A percentile compares a stretch with the other conserved stretches of the same genome.
Conservation (phyloP, 306 rosid genomes). For the Citrullus mucosospermus region DNA sequence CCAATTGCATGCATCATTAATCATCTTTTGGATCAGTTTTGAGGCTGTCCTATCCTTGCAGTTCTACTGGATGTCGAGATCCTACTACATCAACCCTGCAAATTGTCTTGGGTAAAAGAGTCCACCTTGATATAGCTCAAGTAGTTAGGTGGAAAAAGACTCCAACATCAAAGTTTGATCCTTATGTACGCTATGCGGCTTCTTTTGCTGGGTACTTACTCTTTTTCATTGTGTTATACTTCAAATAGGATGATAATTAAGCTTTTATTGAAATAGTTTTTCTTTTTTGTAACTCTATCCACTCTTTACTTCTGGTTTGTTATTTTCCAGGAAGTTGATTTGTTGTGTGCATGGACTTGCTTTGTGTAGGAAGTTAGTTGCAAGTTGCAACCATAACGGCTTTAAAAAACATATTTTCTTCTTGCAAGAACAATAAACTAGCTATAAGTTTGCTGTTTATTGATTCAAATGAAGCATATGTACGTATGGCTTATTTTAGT, state of each 20-base stretch:
- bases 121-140: conserved; percentile 84
- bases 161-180: conserved; percentile 59
- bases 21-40: not conserved
- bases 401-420: not conserved
- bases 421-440: not conserved
- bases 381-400: not conserved
- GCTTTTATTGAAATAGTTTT: not conserved
- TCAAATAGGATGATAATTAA: not conserved
- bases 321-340: not conserved
- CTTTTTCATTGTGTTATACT: not conserved
- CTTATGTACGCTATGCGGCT: conserved; percentile 80
- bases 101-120: conserved; percentile 74
- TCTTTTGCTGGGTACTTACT: conserved; percentile 83
- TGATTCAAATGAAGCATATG: not conserved
- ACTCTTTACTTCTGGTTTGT: not conserved
- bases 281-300: not conserved
- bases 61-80: conserved; percentile 92
- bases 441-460: not conserved
- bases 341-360: not conserved
- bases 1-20: not conserved
- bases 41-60: conserved; percentile 22
- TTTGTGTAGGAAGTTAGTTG: not conserved
- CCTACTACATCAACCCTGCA: conserved; percentile 79
- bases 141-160: conserved; percentile 85
- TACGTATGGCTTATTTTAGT: not conserved